These are phyloP conservation scores for Boletus sp. DNA, from an alignment of 768 basidiomycete species.

Conservation along the genomic window DNA sequence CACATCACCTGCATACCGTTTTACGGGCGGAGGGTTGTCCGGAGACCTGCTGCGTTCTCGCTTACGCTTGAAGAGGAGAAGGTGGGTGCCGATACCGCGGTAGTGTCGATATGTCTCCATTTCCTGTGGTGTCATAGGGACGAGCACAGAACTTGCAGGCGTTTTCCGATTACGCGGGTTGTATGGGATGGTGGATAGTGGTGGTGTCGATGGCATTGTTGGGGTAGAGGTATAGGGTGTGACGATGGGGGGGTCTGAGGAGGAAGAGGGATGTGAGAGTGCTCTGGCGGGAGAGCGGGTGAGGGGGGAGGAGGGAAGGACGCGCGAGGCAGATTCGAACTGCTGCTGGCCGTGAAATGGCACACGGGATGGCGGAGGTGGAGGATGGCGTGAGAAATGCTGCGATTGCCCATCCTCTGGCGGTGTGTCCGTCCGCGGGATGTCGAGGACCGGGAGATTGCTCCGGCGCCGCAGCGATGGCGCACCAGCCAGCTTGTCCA, in stretches of 20 bases:
- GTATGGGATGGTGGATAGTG: constrained; percentile 51
- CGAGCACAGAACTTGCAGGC: constrained; percentile 57
- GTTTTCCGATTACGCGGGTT: constrained; percentile 62
- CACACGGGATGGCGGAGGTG: constrained; percentile 19
- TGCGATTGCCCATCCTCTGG: constrained; percentile 22
- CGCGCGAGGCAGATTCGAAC: constrained; percentile 26
- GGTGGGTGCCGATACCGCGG: constrained; percentile 54
- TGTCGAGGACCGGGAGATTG: constrained; percentile 33
- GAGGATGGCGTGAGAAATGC: constrained; percentile 27
- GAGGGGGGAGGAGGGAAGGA: constrained; percentile 29
- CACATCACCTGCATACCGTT: constrained; percentile 66
- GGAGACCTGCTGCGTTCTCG: constrained; percentile 39
- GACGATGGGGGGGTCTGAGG: constrained; percentile 27
- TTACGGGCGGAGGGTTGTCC: constrained; percentile 42
- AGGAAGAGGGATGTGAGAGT: constrained; percentile 38
- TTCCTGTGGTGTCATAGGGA: constrained; percentile 64
- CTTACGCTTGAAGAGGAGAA: constrained; percentile 52
- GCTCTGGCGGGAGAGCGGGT: constrained; percentile 27
- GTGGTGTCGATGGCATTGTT: constrained; percentile 29
- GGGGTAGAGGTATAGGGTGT: constrained; percentile 33
- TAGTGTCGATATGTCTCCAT: constrained; percentile 56
- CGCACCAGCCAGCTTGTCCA: constrained; percentile 23
- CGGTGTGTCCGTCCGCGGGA: constrained; percentile 29
- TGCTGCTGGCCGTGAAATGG: constrained; percentile 21
- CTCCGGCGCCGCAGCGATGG: constrained; percentile 31